phyloP scores from a whole-genome alignment of 169 alveolate species.

The Perkinsus olseni region DNA sequence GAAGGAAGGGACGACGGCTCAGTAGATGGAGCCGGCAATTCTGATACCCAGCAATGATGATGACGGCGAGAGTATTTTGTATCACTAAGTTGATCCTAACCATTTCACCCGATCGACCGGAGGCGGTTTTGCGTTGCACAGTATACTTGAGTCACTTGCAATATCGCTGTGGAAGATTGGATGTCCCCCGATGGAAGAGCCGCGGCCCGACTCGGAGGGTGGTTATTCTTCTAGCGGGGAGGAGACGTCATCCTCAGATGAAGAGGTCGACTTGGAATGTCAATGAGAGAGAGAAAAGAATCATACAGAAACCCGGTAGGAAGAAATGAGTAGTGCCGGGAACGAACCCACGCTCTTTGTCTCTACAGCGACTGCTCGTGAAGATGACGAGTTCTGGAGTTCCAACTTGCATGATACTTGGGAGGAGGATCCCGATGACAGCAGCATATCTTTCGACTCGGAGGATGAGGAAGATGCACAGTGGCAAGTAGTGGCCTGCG shows the following conservation, averaged over 20 bases:
- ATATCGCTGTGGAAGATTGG: no score
- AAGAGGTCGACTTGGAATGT: neutral
- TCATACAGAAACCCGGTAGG: neutral
- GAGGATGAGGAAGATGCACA: neutral
- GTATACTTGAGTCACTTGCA: no score
- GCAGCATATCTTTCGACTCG: neutral
- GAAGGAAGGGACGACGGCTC: neutral
- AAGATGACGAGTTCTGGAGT: neutral
- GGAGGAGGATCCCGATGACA: neutral
- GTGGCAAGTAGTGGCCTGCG: neutral
- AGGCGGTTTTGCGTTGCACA: no score
- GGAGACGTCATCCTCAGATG: neutral
- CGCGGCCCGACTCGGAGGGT: neutral
- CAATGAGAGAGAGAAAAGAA: neutral
- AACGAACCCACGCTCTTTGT: neutral
- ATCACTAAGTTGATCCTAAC: no score
- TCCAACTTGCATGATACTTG: neutral
- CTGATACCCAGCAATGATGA: no score
- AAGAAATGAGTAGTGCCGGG: neutral
- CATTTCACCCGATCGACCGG: no score
- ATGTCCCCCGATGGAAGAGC: no score
- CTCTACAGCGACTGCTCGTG: neutral
- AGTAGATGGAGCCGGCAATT: no score
- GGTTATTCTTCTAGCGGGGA: neutral
- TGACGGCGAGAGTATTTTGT: no score